Conservation (phyloP, 495 filamentous ascomycete species). For the Delitschia confertaspora region DNA sequence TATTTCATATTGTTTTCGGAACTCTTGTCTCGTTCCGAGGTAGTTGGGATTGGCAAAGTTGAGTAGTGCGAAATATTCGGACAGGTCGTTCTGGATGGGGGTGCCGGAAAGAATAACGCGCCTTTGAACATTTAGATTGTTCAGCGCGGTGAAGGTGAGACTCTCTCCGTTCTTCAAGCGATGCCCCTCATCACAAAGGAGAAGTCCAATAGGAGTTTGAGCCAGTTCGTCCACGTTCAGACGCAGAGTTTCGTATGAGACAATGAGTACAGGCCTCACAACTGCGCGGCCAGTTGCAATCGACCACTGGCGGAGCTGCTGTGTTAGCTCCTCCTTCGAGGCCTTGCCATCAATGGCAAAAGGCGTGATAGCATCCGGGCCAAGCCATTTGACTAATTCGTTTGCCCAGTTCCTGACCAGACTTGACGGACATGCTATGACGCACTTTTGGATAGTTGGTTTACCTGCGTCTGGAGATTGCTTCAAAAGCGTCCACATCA, state of each 20-base stretch:
- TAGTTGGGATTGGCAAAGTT: constrained; percentile 95
- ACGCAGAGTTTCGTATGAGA: constrained; percentile 94
- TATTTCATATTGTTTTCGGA: constrained; percentile 88
- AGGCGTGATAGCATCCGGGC: constrained; percentile 78
- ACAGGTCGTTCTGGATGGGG: constrained; percentile 95
- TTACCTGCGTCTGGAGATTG: constrained; percentile 93
- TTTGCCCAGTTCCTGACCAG: constrained; percentile 98
- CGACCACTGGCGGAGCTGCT: constrained; percentile 90
- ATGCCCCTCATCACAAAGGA: constrained; percentile 98
- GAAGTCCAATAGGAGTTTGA: constrained; percentile 77
- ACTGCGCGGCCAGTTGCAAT: constrained; percentile 83
- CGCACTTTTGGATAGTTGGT: constrained; percentile 88
- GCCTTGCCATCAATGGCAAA: constrained; percentile 98
- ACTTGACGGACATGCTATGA: constrained; percentile 97
- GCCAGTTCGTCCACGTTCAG: constrained; percentile 83
- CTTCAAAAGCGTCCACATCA: constrained; percentile 95
- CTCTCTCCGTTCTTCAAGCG: constrained; percentile 97
- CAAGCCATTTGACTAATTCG: constrained; percentile 91
- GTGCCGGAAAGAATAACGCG: constrained; percentile 95
- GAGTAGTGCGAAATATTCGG: constrained; percentile 92
- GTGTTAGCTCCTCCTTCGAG: constrained; percentile 80
- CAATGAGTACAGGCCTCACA: constrained; percentile 93
- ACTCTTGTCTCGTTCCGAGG: constrained; percentile 80
- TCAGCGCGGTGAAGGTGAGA: constrained; percentile 84
- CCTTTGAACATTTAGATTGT: constrained; percentile 78